These are phyloP conservation scores for Backusella parvicylindrica DNA, from an alignment of 192 early-diverging fungal genomes.

Conservation along the genomic window DNA sequence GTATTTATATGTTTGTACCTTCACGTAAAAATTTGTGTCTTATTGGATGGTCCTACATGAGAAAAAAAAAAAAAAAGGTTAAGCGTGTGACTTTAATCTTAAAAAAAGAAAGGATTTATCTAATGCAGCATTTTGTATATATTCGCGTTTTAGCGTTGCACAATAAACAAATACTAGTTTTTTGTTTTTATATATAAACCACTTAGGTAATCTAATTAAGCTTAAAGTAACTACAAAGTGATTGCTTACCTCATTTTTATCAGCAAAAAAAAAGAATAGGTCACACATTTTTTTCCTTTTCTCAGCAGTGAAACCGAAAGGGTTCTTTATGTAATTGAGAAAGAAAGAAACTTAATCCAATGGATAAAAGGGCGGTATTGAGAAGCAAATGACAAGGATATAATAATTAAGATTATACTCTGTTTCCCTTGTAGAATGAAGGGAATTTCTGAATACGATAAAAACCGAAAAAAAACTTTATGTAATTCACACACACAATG, in stretches of 20 bases:
- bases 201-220: not conserved
- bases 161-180: not conserved
- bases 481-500: slow-evolving; percentile 3
- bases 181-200: not conserved
- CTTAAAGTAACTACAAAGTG: not conserved
- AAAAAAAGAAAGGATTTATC: not conserved
- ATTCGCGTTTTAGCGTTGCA: slow-evolving; percentile 2
- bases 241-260: not conserved
- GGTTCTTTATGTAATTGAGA: too few relatives aligned
- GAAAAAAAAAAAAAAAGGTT: not conserved
- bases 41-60: not conserved
- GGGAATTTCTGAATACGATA: not conserved
- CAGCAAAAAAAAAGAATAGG: not conserved
- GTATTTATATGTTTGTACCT: slow-evolving; percentile 7
- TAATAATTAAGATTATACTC: not conserved
- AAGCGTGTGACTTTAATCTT: not conserved
- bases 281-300: not conserved
- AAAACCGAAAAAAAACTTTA: not conserved
- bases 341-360: too few relatives aligned
- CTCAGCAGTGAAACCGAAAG: not conserved
- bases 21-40: not conserved
- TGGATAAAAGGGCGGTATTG: too few relatives aligned
- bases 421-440: not conserved
- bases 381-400: too few relatives aligned
- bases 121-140: not conserved